Percentiles rank a stretch among this genome's conserved stretches.
Conservation (phyloP, 352 stramenopile species). For the Discostella stelligera region DNA sequence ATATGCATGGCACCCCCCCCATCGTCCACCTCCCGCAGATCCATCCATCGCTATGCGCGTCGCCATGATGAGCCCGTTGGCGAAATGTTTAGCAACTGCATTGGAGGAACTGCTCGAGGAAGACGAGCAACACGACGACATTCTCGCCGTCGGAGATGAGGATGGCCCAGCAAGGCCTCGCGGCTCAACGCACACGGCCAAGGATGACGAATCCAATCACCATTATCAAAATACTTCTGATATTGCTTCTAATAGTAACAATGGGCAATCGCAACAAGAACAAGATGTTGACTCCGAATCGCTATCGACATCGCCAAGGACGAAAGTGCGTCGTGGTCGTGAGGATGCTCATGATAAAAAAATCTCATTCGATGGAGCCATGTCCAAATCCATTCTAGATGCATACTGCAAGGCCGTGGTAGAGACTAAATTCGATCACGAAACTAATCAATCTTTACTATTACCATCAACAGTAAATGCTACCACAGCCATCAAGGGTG, state of each 20-base stretch:
- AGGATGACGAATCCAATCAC: constrained; percentile 18
- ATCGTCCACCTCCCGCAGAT: constrained; percentile 31
- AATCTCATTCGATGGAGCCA: constrained; percentile 27
- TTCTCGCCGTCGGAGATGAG: no score
- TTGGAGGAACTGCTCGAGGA: constrained; percentile 27
- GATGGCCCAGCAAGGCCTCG: no score
- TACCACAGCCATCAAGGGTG: constrained; percentile 1
- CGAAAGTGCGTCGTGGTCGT: neutral
- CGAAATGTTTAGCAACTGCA: constrained; percentile 42
- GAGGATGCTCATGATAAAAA: neutral
- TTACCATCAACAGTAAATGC: neutral
- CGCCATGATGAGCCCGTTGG: constrained; percentile 34
- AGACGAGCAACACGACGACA: neutral
- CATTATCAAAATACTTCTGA: neutral
- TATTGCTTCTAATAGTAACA: neutral
- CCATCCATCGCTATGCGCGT: constrained; percentile 29
- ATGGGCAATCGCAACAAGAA: neutral
- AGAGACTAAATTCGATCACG: constrained; percentile 25
- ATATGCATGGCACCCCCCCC: constrained; percentile 39
- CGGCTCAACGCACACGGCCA: neutral
- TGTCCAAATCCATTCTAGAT: constrained; percentile 36
- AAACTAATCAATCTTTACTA: constrained; percentile 7
- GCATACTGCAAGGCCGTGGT: constrained; percentile 31
- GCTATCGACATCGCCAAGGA: neutral
- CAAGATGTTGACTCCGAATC: neutral